Conservation (phyloP, 805 yeast species). For the Millerozyma acaciae region DNA sequence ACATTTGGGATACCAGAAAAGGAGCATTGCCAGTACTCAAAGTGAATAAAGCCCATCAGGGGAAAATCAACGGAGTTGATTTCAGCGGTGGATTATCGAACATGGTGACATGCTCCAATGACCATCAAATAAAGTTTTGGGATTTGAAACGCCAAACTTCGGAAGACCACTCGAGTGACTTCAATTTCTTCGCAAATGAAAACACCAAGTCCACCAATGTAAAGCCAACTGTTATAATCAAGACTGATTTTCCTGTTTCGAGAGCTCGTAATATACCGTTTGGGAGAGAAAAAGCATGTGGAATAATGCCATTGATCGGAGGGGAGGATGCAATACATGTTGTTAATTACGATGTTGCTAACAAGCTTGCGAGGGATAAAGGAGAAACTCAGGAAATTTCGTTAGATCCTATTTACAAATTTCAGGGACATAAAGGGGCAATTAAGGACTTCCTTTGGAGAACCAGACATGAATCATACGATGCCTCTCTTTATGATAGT, state of each 20-base stretch:
- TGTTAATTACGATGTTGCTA: conserved; percentile 43
- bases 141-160: conserved; percentile 39
- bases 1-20: conserved; percentile 84
- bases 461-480: conserved; percentile 35
- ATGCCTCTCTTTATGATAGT: conserved; percentile 42
- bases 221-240: conserved; percentile 55
- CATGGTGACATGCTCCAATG: conserved; percentile 82
- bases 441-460: conserved; percentile 91
- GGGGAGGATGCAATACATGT: conserved; percentile 65
- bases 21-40: conserved; percentile 72
- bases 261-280: conserved; percentile 86
- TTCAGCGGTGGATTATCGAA: conserved; percentile 61
- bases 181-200: conserved; percentile 17
- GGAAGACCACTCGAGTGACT: conserved; percentile 9
- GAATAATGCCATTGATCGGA: conserved; percentile 87
- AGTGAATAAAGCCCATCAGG: conserved; percentile 66
- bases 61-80: conserved; percentile 86
- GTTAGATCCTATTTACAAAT: conserved; percentile 41
- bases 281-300: conserved; percentile 70
- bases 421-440: conserved; percentile 80
- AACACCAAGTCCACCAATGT: conserved; percentile 3
- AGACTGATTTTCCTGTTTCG: conserved; percentile 81
- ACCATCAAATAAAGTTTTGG: conserved; percentile 80
- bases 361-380: conserved; percentile 20
- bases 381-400: conserved; percentile 23